Evolutionary conservation across 225 moss, liverwort and hornwort genomes (phyloP).

Genomic region (Sphagnum tenellum): DNA sequence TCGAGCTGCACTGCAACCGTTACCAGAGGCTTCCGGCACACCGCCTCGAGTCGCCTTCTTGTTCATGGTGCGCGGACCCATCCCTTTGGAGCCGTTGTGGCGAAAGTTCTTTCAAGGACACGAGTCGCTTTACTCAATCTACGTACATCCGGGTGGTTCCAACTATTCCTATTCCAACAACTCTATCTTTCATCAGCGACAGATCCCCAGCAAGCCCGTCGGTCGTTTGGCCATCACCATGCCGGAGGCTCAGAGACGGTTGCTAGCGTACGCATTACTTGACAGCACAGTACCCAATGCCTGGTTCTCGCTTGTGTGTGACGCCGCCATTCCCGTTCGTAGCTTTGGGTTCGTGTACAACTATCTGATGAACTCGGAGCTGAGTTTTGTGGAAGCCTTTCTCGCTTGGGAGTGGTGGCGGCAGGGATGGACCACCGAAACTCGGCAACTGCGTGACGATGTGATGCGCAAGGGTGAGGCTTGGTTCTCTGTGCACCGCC

Average conservation of each 20-base stretch:
- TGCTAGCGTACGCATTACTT: constrained; percentile 25
- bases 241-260: constrained; percentile 16
- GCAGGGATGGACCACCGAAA: constrained; percentile 3
- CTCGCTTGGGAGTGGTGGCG: not conserved
- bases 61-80: constrained; percentile 15
- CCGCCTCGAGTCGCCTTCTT: constrained; percentile 24
- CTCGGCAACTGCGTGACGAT: not conserved
- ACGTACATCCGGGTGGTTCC: constrained; percentile 16
- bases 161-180: constrained; percentile 5
- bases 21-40: not conserved
- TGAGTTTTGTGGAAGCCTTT: constrained; percentile 36
- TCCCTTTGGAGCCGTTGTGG: constrained; percentile 27
- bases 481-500: constrained; percentile 9
- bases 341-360: constrained; percentile 23
- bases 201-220: constrained; percentile 15
- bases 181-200: constrained; percentile 22
- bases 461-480: constrained; percentile 8
- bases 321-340: constrained; percentile 25
- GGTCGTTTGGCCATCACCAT: constrained; percentile 16
- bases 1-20: not conserved
- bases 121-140: constrained; percentile 25
- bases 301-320: constrained; percentile 33
- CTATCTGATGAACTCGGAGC: constrained; percentile 20
- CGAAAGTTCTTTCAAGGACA: constrained; percentile 23
- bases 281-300: constrained; percentile 21